Percentiles rank a stretch among this genome's conserved stretches.
Conservation (phyloP, 2,329 filamentous ascomycete genomes). For the Sclerotinia sclerotiorum region DNA sequence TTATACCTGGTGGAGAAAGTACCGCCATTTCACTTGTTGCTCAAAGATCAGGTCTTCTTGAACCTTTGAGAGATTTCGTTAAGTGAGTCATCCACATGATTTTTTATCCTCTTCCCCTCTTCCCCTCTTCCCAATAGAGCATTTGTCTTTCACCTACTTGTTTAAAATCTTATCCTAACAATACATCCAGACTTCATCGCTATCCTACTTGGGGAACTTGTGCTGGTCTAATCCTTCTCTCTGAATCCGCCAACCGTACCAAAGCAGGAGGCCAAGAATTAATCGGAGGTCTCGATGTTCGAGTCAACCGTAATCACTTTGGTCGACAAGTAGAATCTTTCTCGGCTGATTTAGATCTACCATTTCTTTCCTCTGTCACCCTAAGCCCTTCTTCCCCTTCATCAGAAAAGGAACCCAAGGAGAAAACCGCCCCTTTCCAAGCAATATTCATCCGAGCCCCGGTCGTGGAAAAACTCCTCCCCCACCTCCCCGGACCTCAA, state of each 20-base stretch:
- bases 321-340: constrained; percentile 93
- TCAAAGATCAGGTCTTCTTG: constrained; percentile 74
- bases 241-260: constrained; percentile 81
- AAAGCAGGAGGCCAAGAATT: constrained; percentile 92
- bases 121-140: too few relatives aligned
- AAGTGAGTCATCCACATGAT: constrained; percentile 59
- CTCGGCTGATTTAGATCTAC: constrained; percentile 69
- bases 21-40: constrained; percentile 91
- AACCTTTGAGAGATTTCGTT: constrained; percentile 84
- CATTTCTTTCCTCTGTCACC: constrained; percentile 55
- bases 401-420: constrained; percentile 33
- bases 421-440: constrained; percentile 57
- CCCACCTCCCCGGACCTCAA: constrained; percentile 39
- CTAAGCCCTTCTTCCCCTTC: constrained; percentile 25
- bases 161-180: constrained; percentile 23
- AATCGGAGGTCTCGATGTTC: constrained; percentile 86
- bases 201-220: constrained; percentile 96
- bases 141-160: not conserved
- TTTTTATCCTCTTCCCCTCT: not conserved
- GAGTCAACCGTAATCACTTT: constrained; percentile 93
- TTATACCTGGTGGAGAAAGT: constrained; percentile 93
- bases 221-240: constrained; percentile 87
- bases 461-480: constrained; percentile 80
- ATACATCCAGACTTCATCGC: constrained; percentile 58
- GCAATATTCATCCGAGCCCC: constrained; percentile 94